These are phyloP conservation scores for Oryza meyeriana DNA, from an alignment of 176 grass and related monocot species.

Conservation along the genomic window DNA sequence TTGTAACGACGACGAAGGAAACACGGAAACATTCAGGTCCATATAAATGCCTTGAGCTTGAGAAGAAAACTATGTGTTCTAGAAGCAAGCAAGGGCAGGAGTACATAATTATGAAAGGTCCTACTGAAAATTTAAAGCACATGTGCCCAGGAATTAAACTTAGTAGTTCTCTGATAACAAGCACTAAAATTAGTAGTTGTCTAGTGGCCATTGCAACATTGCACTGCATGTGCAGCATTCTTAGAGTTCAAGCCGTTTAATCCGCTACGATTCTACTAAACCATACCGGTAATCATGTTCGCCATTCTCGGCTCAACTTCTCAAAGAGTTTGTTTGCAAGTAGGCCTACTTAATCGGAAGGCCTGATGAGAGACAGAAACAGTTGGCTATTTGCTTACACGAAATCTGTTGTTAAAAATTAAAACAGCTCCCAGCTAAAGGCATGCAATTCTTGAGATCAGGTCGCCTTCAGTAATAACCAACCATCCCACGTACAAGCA, in stretches of 20 bases:
- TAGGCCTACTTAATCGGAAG: background rate
- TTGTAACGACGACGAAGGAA: background rate
- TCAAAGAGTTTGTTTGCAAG: background rate
- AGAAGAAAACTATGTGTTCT: background rate
- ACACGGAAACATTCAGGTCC: background rate
- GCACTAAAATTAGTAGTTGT: background rate
- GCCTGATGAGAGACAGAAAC: background rate
- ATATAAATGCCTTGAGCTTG: background rate
- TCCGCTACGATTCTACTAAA: background rate
- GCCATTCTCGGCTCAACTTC: background rate
- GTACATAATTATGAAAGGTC: background rate
- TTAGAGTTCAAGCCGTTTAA: background rate
- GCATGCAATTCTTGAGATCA: background rate
- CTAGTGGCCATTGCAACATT: background rate
- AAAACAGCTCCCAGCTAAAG: background rate
- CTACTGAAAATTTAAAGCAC: background rate
- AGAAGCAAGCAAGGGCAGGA: background rate
- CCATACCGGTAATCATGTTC: background rate
- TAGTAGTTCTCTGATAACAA: background rate
- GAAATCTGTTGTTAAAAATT: background rate
- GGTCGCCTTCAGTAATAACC: constrained; percentile 26
- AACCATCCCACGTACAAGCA: constrained; percentile 13
- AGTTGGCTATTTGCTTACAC: background rate
- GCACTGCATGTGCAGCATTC: background rate
- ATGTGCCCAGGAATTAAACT: background rate